Percentiles rank a stretch among this genome's conserved stretches.
These are phyloP conservation scores for Aciculoconidium aculeatum DNA, from an alignment of 805 yeast species.

Conservation along the genomic window DNA sequence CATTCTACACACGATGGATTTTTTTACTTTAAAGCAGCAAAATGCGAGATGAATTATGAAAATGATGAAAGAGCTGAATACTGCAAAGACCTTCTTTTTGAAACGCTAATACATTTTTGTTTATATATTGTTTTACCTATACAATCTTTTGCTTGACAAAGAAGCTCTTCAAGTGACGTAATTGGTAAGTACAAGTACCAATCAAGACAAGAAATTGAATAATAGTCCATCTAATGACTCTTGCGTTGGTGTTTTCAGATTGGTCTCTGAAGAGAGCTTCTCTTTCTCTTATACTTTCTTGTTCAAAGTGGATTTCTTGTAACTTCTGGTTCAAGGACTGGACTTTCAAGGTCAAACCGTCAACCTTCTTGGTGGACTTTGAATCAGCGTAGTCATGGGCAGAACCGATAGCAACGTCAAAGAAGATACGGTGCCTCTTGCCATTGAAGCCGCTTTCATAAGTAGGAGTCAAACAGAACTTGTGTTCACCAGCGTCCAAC, in stretches of 20 bases:
- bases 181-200: slow-evolving; percentile 69
- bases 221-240: slow-evolving; percentile 69
- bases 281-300: slow-evolving; percentile 62
- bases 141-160: slow-evolving; percentile 85
- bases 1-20: no score
- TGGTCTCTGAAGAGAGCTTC: slow-evolving; percentile 75
- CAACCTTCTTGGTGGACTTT: slow-evolving; percentile 49
- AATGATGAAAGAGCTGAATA: background rate
- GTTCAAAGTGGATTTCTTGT: slow-evolving; percentile 58
- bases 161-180: slow-evolving; percentile 71
- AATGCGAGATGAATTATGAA: background rate
- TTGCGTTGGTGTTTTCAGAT: slow-evolving; percentile 68
- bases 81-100: background rate
- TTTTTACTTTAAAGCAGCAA: no score
- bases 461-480: slow-evolving; percentile 59
- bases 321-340: slow-evolving; percentile 53
- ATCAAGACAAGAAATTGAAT: slow-evolving; percentile 64
- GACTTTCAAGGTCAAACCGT: slow-evolving; percentile 49
- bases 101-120: background rate
- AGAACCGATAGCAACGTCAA: slow-evolving; percentile 69
- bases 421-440: slow-evolving; percentile 58
- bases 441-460: slow-evolving; percentile 68
- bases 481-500: slow-evolving; percentile 78
- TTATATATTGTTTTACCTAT: slow-evolving; percentile 20
- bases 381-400: slow-evolving; percentile 57